Conservation (phyloP, 129 eudicot genomes). For the Tanacetum coccineum region DNA sequence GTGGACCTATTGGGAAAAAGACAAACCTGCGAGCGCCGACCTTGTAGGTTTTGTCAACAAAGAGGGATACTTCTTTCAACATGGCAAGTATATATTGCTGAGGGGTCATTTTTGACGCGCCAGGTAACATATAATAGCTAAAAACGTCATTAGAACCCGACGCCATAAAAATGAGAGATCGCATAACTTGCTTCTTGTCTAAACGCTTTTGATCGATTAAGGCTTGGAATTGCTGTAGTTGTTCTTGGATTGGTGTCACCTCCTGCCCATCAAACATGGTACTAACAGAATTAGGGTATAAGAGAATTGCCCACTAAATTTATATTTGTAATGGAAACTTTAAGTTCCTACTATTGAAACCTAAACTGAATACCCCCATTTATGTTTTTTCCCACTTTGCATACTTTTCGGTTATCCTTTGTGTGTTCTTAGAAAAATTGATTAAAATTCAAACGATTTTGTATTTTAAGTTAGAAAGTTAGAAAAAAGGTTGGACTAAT, state of each 20-base stretch:
- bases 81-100: conserved; percentile 45
- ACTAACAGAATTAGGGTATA: background rate
- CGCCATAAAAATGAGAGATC: conserved; percentile 49
- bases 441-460: too few relatives aligned
- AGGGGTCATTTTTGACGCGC: conserved; percentile 30
- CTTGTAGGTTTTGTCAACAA: conserved; percentile 41
- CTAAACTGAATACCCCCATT: too few relatives aligned
- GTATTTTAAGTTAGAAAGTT: too few relatives aligned
- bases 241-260: conserved; percentile 56
- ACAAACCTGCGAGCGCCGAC: conserved; percentile 59
- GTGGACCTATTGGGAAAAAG: conserved; percentile 53
- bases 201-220: conserved; percentile 37
- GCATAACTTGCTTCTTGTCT: conserved; percentile 24
- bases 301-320: too few relatives aligned
- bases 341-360: too few relatives aligned
- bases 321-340: too few relatives aligned
- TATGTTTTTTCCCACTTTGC: too few relatives aligned
- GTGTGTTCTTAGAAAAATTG: too few relatives aligned
- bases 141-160: conserved; percentile 70
- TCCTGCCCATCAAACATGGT: conserved; percentile 31
- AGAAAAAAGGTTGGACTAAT: too few relatives aligned
- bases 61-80: conserved; percentile 40
- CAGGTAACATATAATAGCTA: conserved; percentile 42
- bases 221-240: conserved; percentile 52
- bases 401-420: too few relatives aligned